Evolutionary conservation across 768 basidiomycete species (phyloP).

Genomic region (Piloderma croceum): DNA sequence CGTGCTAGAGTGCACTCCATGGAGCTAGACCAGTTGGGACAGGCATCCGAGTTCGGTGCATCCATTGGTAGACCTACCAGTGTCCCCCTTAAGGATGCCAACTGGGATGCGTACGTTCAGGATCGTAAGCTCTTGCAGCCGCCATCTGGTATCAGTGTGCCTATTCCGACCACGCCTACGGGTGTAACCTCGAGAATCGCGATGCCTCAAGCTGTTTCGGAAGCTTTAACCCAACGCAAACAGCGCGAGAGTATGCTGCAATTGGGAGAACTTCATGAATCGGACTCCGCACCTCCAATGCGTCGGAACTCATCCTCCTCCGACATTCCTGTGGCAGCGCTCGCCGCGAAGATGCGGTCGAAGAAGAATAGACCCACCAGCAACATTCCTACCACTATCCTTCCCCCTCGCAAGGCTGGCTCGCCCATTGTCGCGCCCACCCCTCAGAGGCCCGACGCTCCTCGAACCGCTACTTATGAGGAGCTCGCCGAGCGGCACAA

Average conservation of each 20-base stretch:
- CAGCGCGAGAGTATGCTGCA: constrained; percentile 66
- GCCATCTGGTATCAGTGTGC: constrained; percentile 73
- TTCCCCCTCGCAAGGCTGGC: constrained; percentile 38
- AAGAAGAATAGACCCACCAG: constrained; percentile 18
- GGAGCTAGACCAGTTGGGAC: constrained; percentile 51
- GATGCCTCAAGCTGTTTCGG: constrained; percentile 66
- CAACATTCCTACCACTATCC: constrained; percentile 37
- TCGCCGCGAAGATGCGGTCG: constrained; percentile 23
- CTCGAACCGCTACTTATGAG: constrained; percentile 75
- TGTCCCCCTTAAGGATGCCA: constrained; percentile 65
- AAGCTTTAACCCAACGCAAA: constrained; percentile 68
- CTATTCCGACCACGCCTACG: constrained; percentile 53
- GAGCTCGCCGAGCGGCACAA: constrained; percentile 83
- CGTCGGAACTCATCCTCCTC: constrained; percentile 16
- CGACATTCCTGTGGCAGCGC: constrained; percentile 27
- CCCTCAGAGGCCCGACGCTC: constrained; percentile 44
- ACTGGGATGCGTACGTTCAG: constrained; percentile 84
- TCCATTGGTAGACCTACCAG: constrained; percentile 67
- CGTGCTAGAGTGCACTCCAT: constrained; percentile 67
- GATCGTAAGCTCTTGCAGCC: constrained; percentile 83
- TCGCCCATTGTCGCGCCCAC: constrained; percentile 27
- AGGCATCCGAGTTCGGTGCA: constrained; percentile 40
- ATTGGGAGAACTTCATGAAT: constrained; percentile 24
- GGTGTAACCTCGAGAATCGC: constrained; percentile 38
- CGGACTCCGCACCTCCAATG: constrained; percentile 17